Evolutionary conservation across 805 yeast species (phyloP).

Genomic region (Wickerhamomyces queroliae): DNA sequence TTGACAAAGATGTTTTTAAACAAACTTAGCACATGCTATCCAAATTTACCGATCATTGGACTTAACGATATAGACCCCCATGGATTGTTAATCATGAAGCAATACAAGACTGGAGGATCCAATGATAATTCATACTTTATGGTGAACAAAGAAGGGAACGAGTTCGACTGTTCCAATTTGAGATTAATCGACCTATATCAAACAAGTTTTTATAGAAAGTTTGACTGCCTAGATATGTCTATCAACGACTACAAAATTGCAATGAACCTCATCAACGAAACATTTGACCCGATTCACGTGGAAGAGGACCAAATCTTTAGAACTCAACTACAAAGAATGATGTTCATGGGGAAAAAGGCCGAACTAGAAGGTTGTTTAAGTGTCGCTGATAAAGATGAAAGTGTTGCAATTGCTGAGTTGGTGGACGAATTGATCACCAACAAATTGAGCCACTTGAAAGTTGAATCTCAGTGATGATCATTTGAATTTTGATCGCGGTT

Average conservation of each 20-base stretch:
- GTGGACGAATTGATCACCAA: too few species aligned
- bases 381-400: too few species aligned
- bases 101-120: slow-evolving; percentile 28
- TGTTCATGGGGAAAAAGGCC: slow-evolving; percentile 49
- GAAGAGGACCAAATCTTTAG: slow-evolving; percentile 10
- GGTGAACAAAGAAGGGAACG: slow-evolving; percentile 2
- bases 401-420: too few species aligned
- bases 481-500: too few species aligned
- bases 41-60: slow-evolving; percentile 32
- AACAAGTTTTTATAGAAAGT: slow-evolving; percentile 11
- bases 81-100: slow-evolving; percentile 53
- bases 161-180: slow-evolving; percentile 6
- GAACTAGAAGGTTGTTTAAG: slow-evolving; percentile 47
- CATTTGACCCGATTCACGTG: slow-evolving; percentile 2
- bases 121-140: neutral
- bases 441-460: neutral
- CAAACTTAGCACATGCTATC: slow-evolving; percentile 18
- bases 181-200: slow-evolving; percentile 14
- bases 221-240: slow-evolving; percentile 15
- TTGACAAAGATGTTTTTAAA: slow-evolving; percentile 42
- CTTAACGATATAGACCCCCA: slow-evolving; percentile 63
- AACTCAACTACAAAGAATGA: slow-evolving; percentile 51
- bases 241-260: slow-evolving; percentile 24
- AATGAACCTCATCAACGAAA: slow-evolving; percentile 14
- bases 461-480: too few species aligned